Conservation (phyloP, 257 asterid genomes). For the Nicotiana benthamiana region DNA sequence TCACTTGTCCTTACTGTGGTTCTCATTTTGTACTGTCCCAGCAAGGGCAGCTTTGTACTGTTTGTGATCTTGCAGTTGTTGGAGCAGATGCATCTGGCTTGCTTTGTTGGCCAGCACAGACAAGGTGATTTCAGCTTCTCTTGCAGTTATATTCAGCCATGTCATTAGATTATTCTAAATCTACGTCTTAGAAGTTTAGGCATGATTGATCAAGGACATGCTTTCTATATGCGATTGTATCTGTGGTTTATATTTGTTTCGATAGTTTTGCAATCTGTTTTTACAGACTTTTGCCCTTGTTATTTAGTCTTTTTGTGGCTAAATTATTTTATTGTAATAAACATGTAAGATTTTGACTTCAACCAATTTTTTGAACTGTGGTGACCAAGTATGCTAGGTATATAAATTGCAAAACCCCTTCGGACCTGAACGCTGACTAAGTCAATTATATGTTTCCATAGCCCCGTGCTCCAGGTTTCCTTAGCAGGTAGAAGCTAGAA, state of each 20-base stretch:
- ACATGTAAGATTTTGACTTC: not conserved
- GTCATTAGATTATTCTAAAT: constrained; percentile 4
- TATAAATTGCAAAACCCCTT: not conserved
- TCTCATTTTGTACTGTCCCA: constrained; percentile 52
- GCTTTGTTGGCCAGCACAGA: constrained; percentile 76
- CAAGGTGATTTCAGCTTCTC: constrained; percentile 33
- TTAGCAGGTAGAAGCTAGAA: not conserved
- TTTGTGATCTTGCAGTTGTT: constrained; percentile 67
- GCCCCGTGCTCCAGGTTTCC: not conserved
- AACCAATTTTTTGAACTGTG: not conserved
- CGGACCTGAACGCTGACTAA: not conserved
- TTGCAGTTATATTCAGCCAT: not conserved
- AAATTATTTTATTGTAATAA: not conserved
- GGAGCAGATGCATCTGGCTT: constrained; percentile 89
- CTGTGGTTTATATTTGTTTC: constrained; percentile 8
- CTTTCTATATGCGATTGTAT: constrained; percentile 6
- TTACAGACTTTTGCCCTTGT: not conserved
- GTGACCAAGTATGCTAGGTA: not conserved
- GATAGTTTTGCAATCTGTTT: constrained; percentile 6
- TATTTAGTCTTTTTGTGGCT: not conserved
- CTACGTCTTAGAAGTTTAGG: not conserved
- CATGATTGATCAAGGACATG: constrained; percentile 6
- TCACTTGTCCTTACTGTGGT: constrained; percentile 67
- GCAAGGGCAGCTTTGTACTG: constrained; percentile 59
- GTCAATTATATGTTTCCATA: not conserved